Base-by-base conservation (phyloP, 805 yeast species). In the Cyberlindnera bimundalis region DNA sequence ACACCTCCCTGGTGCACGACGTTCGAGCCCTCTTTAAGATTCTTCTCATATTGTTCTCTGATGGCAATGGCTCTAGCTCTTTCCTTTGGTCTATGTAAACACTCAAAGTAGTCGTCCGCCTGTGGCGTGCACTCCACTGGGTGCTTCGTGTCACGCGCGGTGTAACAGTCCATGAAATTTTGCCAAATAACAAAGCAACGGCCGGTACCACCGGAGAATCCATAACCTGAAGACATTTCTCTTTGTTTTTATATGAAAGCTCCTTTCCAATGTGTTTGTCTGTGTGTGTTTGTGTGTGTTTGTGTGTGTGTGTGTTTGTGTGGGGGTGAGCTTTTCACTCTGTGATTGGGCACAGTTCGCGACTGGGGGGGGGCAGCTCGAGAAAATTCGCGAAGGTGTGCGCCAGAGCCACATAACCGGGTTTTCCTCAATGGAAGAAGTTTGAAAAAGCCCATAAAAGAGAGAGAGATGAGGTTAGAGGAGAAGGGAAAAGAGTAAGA, bases 1-100 rank as follows among this genome's bases (percentile, higher is more conserved):
- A 28, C 39, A 27, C 35, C 32, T 12, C 40, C 42, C 28, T 37
- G 42, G 3, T 14, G 13, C 11, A 29, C 46, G 4, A 15, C 12
- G 6, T 32, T 30, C 13, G 35, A 37, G 2, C 37, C 49, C 8
- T 39, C 38, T 8, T 26, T 31, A 21, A 39, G 34, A 17, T 45
- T 48, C 34, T 40, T 46, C 42, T 49, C 39, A 33, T 47, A 50
- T 41, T 58, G 58, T 2, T 40, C 42, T 39, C 57, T 55, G 20
- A 62, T 54, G 23, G 52, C 34, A 8, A 46, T 33, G 14, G 50
- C 51, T 39, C 61, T 49, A 42, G 48, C 44, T 36, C 52, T 63
- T 56, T 69, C 78, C 55, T 71, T 71, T 14, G 54, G 59, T 56
- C 72, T 77, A 53, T 67, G 74, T 33, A 73, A 62, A 51, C 78